These are phyloP conservation scores for Ophiognomonia clavigignenti-juglandacearum DNA, from an alignment of 2,329 filamentous ascomycete species.

Conservation along the genomic window DNA sequence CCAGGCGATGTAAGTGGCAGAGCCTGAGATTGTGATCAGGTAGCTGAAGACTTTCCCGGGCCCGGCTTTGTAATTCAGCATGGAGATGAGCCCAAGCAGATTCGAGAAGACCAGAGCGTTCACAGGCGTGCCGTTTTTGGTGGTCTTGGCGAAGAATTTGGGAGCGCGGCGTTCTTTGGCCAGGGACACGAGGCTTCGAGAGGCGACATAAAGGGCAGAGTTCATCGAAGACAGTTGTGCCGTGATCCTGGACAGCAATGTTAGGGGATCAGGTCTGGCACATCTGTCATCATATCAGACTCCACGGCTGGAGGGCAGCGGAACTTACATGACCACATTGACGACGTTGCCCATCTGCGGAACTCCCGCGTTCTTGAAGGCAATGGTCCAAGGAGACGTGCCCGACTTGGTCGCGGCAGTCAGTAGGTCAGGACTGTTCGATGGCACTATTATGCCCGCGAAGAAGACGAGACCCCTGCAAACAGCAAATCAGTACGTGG, in stretches of 20 bases:
- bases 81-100: constrained; percentile 23
- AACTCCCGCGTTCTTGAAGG: constrained; percentile 25
- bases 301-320: background rate
- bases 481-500: too few relatives aligned
- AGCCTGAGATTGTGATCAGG: constrained; percentile 10
- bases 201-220: constrained; percentile 27
- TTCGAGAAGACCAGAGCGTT: constrained; percentile 26
- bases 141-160: constrained; percentile 23
- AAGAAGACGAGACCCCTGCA: constrained; percentile 26
- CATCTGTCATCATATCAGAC: too few relatives aligned
- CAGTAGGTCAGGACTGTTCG: constrained; percentile 29
- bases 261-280: background rate
- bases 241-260: constrained; percentile 19
- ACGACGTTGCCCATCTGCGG: constrained; percentile 24
- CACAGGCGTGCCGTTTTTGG: constrained; percentile 22
- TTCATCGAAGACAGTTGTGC: constrained; percentile 30
- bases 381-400: constrained; percentile 27
- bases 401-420: constrained; percentile 24
- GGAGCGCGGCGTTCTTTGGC: constrained; percentile 23
- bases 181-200: constrained; percentile 24
- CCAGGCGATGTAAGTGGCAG: constrained; percentile 32
- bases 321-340: constrained; percentile 26
- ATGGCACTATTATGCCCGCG: constrained; percentile 28
- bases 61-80: constrained; percentile 27
- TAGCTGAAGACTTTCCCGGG: constrained; percentile 24